Base-by-base conservation (phyloP, 208 protist species). In the Wallacemonas sp. region DNA sequence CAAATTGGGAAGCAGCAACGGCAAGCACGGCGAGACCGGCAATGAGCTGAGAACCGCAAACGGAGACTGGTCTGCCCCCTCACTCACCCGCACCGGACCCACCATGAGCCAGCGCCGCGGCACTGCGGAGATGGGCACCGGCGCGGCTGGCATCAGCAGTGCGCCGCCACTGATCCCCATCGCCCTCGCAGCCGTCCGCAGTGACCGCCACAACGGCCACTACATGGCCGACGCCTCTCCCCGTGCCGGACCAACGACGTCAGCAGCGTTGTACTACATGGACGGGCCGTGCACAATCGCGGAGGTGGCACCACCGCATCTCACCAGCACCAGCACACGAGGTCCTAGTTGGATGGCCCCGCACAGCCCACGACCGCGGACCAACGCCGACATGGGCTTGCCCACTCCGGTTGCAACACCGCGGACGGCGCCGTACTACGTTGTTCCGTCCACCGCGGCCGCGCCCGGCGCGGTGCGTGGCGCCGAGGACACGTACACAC, bases 201-300 rank as follows among this genome's bases (percentile, higher is more conserved):
- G 4, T 23, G 47, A 55, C 11, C 24, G 47, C 11, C 5, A n/a
- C 16, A n/a, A 1, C 16, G n/a, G 16, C 11, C 41, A 21, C 41
- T 4, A 24, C n/a, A 21, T 4, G 11, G 21, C 0, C 1, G 41
- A 47, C 41, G 26, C 26, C 0, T 0, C 26, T 32, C 47, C 16
- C 9, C 36, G 36, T 41, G 36, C 36, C 36, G n/a, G n/a, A n/a
- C n/a, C n/a, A n/a, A n/a, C n/a, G n/a, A n/a, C n/a, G n/a, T n/a
- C n/a, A n/a, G n/a, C n/a, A n/a, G n/a, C n/a, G n/a, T 8, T 58
- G n/a, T 39, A 58, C 30, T 43, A 34, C 52, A 58, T 58, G 52
- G 52, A 39, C 14, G 52, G 30, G 2, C 30, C 52, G 29, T 58
- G 19, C 52, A 58, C 52, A 5, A 21, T 58, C 12, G 52, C 52